Evolutionary conservation across 2,329 filamentous ascomycete genomes (phyloP), one percentile per base, ranked within the genome.

Genomic region (Cladobotryum protrusum): DNA sequence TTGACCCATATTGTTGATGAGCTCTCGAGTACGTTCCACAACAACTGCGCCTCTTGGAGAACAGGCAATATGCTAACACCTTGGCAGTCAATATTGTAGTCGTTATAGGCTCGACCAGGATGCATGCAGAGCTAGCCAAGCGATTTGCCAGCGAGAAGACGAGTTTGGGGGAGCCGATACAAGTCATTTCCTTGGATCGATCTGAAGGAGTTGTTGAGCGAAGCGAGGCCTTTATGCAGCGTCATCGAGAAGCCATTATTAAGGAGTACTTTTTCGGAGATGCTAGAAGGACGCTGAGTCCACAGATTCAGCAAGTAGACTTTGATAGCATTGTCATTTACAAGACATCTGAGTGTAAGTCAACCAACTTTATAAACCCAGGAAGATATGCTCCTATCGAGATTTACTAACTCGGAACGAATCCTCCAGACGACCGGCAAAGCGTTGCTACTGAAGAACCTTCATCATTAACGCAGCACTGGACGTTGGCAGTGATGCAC

Each of bases 181-280:
- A 79, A 4, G 80, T 97, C 2, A 74, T 97, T 44, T 83, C 84
- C 50, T 75, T 99, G 12, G 83, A 90, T 54, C 90, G 89, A 63
- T 95, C 90, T 0, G 87, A 89, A 34, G 93, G 93, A 19, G 90
- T 88, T 35, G 87, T 88, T 1, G 82, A 88, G 60, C 79, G 89
- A 43, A 86, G 90, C 55, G 80, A 85, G 35, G 64, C 71, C 0
- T 95, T 89, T 65, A 82, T 91, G 75, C 86, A 88, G 60, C 77
- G 82, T 14, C 71, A 81, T 5, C 80, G 87, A 41, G 87, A 95
- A 61, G 81, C 86, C 0, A 80, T 87, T 45, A 90, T 96, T 47
- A 86, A 87, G 57, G 86, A 91, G 59, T 99, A 99, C 68, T 99
- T 99, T 72, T 99, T 96, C 64, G 93, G 93, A 9, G 86, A 87